Conservation (phyloP, 495 filamentous ascomycete genomes). For the Podospora conica region DNA sequence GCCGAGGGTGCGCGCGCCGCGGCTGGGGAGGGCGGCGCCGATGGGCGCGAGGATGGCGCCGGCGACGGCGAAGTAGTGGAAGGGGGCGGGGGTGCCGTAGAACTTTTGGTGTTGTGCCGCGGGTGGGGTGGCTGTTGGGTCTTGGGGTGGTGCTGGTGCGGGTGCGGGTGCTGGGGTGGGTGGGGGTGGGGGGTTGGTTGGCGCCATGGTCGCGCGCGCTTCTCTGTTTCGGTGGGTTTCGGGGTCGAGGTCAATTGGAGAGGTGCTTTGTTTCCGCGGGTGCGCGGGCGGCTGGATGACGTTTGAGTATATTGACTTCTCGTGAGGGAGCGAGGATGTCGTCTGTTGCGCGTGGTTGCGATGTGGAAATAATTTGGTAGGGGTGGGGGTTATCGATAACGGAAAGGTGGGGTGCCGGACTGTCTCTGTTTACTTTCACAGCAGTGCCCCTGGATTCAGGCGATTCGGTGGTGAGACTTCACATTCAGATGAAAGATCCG, state of each 20-base stretch:
- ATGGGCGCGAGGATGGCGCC: conserved; percentile 64
- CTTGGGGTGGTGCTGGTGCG: background rate
- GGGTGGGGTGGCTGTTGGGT: background rate
- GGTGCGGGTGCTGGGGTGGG: background rate
- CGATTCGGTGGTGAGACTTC: background rate
- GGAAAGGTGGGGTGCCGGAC: background rate
- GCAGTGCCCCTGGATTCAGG: background rate
- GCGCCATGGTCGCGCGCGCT: background rate
- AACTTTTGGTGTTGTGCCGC: conserved; percentile 1
- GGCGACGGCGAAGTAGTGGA: conserved; percentile 54
- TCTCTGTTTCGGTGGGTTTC: background rate
- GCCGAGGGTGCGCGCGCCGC: conserved; percentile 44
- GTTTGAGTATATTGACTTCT: background rate
- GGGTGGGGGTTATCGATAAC: background rate
- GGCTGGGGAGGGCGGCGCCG: conserved; percentile 66
- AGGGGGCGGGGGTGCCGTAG: conserved; percentile 32
- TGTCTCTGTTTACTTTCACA: background rate
- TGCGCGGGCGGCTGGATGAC: background rate
- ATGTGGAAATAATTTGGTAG: background rate
- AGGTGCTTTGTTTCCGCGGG: background rate
- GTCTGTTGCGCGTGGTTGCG: background rate
- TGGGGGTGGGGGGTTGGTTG: conserved; percentile 1
- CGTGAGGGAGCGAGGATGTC: background rate
- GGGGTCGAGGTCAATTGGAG: background rate
- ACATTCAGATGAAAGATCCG: background rate